Conservation (phyloP, 164 flowering plant genomes). For the Annona cherimola region DNA sequence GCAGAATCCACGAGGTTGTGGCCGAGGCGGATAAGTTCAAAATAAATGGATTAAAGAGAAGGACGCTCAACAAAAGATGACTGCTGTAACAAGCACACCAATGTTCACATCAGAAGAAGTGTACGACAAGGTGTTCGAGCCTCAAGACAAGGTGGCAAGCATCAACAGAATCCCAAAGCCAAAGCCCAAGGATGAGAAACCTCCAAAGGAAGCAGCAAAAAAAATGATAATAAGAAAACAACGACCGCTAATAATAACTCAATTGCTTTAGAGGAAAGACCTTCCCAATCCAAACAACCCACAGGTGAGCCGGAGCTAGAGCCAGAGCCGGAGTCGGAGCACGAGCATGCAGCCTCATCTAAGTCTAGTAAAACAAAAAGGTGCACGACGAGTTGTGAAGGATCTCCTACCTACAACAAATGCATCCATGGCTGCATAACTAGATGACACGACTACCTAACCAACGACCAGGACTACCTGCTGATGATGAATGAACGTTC, state of each 20-base stretch:
- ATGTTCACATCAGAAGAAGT: constrained; percentile 81
- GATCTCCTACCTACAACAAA: not conserved
- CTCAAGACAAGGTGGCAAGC: constrained; percentile 72
- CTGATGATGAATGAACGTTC: not conserved
- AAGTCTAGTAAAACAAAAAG: too few species aligned
- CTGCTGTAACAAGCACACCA: constrained; percentile 49
- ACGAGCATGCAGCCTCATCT: too few species aligned
- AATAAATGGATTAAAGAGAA: constrained; percentile 77
- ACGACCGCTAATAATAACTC: constrained; percentile 13
- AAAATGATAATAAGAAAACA: constrained; percentile 15
- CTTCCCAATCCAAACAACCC: constrained; percentile 17
- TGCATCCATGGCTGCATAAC: not conserved
- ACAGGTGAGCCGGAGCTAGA: constrained; percentile 7
- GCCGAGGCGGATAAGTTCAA: constrained; percentile 56
- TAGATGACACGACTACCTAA: not conserved
- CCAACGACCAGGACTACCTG: not conserved
- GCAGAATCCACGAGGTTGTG: constrained; percentile 71
- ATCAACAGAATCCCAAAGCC: constrained; percentile 86
- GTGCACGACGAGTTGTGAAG: constrained; percentile 28
- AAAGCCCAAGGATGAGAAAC: constrained; percentile 84
- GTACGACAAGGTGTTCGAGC: constrained; percentile 40
- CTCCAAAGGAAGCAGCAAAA: constrained; percentile 54
- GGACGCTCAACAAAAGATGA: constrained; percentile 79
- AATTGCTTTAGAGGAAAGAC: constrained; percentile 12
- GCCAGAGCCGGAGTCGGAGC: constrained; percentile 3